Percentiles rank a stretch among this genome's conserved stretches.
phyloP scores from a whole-genome alignment of 805 yeast species.

The Geotrichum ghanense region DNA sequence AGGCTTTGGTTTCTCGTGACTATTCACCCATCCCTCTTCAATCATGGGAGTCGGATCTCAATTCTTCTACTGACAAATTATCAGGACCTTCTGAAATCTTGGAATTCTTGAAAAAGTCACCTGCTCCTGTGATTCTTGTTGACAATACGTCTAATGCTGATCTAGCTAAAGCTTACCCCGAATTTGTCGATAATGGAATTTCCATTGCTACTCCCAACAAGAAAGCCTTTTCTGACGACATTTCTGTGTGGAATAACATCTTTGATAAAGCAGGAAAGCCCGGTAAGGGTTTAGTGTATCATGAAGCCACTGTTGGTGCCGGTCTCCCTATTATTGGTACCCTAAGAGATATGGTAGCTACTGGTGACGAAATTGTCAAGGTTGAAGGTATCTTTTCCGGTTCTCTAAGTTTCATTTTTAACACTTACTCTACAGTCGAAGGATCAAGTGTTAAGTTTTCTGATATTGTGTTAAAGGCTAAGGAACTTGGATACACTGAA shows the following conservation, averaged over 20 bases:
- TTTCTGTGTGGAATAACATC: constrained; percentile 65
- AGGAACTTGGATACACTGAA: constrained; percentile 89
- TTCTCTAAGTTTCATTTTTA: constrained; percentile 88
- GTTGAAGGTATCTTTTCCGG: constrained; percentile 97
- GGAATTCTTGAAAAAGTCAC: constrained; percentile 51
- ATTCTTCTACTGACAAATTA: constrained; percentile 32
- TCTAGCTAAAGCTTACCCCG: constrained; percentile 68
- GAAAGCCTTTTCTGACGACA: constrained; percentile 82
- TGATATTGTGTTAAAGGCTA: constrained; percentile 81
- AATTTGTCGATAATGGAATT: constrained; percentile 62
- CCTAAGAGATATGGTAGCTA: constrained; percentile 72
- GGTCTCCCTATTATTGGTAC: constrained; percentile 92
- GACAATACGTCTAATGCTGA: constrained; percentile 87
- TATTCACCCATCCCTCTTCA: constrained; percentile 60
- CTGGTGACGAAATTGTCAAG: constrained; percentile 86
- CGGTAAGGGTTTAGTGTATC: constrained; percentile 74
- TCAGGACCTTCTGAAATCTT: constrained; percentile 46
- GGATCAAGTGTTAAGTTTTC: constrained; percentile 59
- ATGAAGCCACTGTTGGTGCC: constrained; percentile 98
- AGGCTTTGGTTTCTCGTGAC: constrained; percentile 56
- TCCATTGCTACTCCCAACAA: constrained; percentile 98
- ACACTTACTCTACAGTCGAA: constrained; percentile 71
- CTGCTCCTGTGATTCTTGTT: constrained; percentile 68
- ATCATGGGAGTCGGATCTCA: constrained; percentile 41
- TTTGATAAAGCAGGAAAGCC: constrained; percentile 37